phyloP scores from a whole-genome alignment of 805 yeast genomes.

The Hanseniaspora valbyensis region DNA sequence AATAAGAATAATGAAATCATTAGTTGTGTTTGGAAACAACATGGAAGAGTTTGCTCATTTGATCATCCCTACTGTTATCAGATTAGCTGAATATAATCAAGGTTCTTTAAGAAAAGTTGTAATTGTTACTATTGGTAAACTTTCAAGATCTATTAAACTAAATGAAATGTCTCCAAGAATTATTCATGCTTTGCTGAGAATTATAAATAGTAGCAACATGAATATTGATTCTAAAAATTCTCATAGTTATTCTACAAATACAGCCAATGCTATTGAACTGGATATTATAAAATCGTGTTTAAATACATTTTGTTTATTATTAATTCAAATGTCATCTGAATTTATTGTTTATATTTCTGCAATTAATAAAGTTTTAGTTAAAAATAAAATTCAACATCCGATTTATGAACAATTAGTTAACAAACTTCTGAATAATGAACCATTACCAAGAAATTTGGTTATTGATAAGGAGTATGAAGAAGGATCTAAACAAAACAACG shows the following conservation, averaged over 20 bases:
- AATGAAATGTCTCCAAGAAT: constrained; percentile 85
- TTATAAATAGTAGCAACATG: constrained; percentile 32
- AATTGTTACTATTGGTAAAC: constrained; percentile 68
- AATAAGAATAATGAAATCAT: constrained; percentile 63
- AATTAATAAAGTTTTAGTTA: constrained; percentile 53
- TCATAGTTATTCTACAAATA: constrained; percentile 16
- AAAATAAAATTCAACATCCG: constrained; percentile 54
- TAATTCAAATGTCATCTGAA: constrained; percentile 73
- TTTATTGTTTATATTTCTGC: constrained; percentile 79
- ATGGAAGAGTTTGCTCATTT: constrained; percentile 82
- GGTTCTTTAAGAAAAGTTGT: constrained; percentile 55
- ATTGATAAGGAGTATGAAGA: constrained; percentile 52
- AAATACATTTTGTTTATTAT: constrained; percentile 67
- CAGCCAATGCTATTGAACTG: constrained; percentile 30
- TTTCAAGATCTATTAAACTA: constrained; percentile 60
- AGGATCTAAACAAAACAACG: constrained; percentile 26
- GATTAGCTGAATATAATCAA: constrained; percentile 63
- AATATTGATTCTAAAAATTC: constrained; percentile 16
- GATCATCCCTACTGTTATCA: constrained; percentile 74
- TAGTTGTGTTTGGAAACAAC: constrained; percentile 77
- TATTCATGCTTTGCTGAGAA: constrained; percentile 72
- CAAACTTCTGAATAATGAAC: constrained; percentile 70
- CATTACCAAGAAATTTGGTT: constrained; percentile 65
- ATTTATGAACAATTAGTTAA: constrained; percentile 72
- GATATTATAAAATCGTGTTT: constrained; percentile 57